phyloP scores from a whole-genome alignment of 2,329 filamentous ascomycete species.

The Chrysoporthe puriensis region DNA sequence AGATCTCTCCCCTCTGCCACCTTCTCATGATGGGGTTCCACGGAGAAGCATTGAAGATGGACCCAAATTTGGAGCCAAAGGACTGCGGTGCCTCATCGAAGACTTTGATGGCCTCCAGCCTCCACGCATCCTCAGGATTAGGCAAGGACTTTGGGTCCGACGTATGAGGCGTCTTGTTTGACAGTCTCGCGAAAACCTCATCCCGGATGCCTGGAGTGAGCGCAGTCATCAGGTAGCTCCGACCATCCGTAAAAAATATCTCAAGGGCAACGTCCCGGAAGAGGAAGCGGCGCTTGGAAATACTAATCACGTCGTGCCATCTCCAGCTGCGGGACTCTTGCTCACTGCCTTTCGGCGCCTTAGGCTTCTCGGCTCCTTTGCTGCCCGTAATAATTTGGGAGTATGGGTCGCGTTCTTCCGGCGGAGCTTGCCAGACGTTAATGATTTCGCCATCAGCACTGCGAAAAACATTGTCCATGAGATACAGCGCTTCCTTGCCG shows the following conservation, averaged over 20 bases:
- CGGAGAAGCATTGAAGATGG: conserved; percentile 82
- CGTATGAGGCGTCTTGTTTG: conserved; percentile 79
- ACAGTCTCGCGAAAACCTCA: conserved; percentile 77
- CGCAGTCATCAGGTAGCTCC: conserved; percentile 90
- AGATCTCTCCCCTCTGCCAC: conserved; percentile 94
- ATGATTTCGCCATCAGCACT: conserved; percentile 94
- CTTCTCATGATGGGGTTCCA: conserved; percentile 84
- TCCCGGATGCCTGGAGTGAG: conserved; percentile 76
- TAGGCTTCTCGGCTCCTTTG: conserved; percentile 59
- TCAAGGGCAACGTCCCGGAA: conserved; percentile 97
- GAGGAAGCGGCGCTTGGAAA: conserved; percentile 92
- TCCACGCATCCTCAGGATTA: conserved; percentile 87
- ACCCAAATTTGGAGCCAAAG: conserved; percentile 87
- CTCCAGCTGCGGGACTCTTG: conserved; percentile 85
- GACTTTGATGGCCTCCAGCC: conserved; percentile 80
- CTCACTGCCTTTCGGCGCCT: conserved; percentile 60
- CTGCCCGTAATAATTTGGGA: conserved; percentile 87
- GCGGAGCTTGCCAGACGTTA: conserved; percentile 90
- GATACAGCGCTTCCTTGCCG: conserved; percentile 88
- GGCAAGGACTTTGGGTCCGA: conserved; percentile 69
- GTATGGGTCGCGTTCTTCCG: conserved; percentile 92
- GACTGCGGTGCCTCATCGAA: conserved; percentile 62
- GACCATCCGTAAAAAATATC: conserved; percentile 94
- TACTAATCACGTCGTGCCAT: conserved; percentile 91
- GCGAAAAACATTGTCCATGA: conserved; percentile 96